Percentiles rank a stretch among this genome's conserved stretches.
These are phyloP conservation scores for Rhodotorula graminis DNA, from an alignment of 768 basidiomycete species.

Conservation along the genomic window DNA sequence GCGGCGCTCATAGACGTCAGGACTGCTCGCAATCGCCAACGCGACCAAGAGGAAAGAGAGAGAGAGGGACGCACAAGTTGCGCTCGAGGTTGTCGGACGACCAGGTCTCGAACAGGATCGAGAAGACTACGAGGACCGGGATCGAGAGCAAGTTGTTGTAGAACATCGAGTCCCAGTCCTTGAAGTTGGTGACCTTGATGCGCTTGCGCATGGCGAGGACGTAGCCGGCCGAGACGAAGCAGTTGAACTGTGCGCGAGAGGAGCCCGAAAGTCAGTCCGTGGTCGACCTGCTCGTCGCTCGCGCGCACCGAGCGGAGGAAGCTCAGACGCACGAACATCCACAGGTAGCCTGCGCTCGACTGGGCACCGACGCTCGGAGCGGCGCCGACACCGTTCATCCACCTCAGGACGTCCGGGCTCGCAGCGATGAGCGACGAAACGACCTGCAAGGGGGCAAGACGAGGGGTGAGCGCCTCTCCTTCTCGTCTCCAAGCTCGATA, in stretches of 20 bases:
- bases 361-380: conserved; percentile 44
- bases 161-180: conserved; percentile 99
- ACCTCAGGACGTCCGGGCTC: conserved; percentile 74
- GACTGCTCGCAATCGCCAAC: no score
- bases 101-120: conserved; percentile 86
- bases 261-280: no score
- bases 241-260: conserved; percentile 58
- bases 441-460: conserved; percentile 55
- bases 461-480: no score
- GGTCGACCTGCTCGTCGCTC: no score
- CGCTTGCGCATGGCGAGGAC: conserved; percentile 93
- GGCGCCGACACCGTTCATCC: conserved; percentile 39
- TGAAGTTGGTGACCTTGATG: conserved; percentile 90
- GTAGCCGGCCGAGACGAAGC: conserved; percentile 81
- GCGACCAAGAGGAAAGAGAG: no score
- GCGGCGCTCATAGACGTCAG: not conserved
- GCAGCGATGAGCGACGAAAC: conserved; percentile 90
- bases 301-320: not conserved
- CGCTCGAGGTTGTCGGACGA: conserved; percentile 63
- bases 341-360: conserved; percentile 79
- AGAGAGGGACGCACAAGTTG: conserved; percentile 72
- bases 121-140: conserved; percentile 77
- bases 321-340: conserved; percentile 64
- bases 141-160: conserved; percentile 96
- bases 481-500: conserved; percentile 35